These are phyloP conservation scores for Chaetomium fimeti DNA, from an alignment of 495 filamentous ascomycete genomes.

Conservation along the genomic window DNA sequence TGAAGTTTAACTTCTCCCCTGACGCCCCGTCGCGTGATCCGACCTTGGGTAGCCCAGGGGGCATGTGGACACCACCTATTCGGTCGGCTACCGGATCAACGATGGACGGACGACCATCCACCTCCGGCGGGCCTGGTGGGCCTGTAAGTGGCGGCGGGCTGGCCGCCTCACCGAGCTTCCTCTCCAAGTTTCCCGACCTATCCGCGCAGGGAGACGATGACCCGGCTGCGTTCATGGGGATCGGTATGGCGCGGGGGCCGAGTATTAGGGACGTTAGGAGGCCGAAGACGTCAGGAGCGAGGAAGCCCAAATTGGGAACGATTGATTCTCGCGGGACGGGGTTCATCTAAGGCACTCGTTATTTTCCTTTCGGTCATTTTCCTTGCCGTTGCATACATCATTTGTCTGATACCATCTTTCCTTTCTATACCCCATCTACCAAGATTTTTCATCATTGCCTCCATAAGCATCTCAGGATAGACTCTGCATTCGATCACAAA, in stretches of 20 bases:
- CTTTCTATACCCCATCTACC: slow-evolving; percentile 7
- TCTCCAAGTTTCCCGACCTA: slow-evolving; percentile 20
- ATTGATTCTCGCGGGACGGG: slow-evolving; percentile 33
- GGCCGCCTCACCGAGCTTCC: slow-evolving; percentile 19
- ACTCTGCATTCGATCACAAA: background rate
- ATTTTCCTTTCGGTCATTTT: background rate
- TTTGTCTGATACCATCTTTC: slow-evolving; percentile 6
- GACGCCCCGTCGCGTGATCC: slow-evolving; percentile 33
- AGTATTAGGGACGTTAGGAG: slow-evolving; percentile 28
- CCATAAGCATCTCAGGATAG: background rate
- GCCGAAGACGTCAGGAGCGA: slow-evolving; percentile 12
- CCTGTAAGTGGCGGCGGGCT: background rate
- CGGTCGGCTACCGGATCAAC: slow-evolving; percentile 9
- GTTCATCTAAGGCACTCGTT: slow-evolving; percentile 27
- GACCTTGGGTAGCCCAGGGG: slow-evolving; percentile 2
- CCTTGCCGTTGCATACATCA: background rate
- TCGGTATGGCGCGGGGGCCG: slow-evolving; percentile 36
- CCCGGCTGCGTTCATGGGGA: slow-evolving; percentile 25
- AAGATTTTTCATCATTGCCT: background rate
- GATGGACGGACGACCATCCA: slow-evolving; percentile 20
- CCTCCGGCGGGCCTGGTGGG: slow-evolving; percentile 1
- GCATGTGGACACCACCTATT: slow-evolving; percentile 30
- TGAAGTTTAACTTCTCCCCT: slow-evolving; percentile 34
- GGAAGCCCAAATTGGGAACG: background rate
- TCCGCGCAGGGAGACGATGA: slow-evolving; percentile 2